Conservation (phyloP, 176 grass and related monocot genomes). For the Aegilops tauschii region DNA sequence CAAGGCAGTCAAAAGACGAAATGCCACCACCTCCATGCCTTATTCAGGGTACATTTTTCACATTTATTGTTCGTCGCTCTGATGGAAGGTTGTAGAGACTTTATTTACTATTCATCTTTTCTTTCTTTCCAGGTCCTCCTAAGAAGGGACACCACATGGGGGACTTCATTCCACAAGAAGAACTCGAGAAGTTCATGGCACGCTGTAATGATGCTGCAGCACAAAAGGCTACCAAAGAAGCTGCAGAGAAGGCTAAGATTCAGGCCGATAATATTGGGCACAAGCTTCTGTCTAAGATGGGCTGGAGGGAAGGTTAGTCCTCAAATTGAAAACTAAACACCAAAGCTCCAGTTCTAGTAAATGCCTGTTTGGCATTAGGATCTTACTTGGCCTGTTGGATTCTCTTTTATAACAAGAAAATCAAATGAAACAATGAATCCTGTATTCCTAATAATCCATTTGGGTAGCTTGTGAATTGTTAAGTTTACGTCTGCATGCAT, state of each 20-base stretch:
- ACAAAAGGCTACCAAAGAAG: constrained; percentile 73
- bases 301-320: constrained; percentile 94
- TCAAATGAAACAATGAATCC: not conserved
- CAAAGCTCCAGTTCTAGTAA: not conserved
- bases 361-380: not conserved
- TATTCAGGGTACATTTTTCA: constrained; percentile 63
- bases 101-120: constrained; percentile 10
- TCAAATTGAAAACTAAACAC: constrained; percentile 7
- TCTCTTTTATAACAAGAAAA: not conserved
- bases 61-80: not conserved
- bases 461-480: not conserved
- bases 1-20: constrained; percentile 79
- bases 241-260: constrained; percentile 90
- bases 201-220: constrained; percentile 74
- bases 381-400: constrained; percentile 4
- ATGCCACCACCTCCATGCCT: constrained; percentile 97
- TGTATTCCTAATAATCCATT: not conserved
- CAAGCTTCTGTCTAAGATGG: constrained; percentile 98
- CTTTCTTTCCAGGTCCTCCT: constrained; percentile 32
- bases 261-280: constrained; percentile 98
- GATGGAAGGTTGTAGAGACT: not conserved
- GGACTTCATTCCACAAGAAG: constrained; percentile 91
- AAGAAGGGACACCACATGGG: constrained; percentile 99
- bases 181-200: constrained; percentile 86
- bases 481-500: not conserved